These are phyloP conservation scores for Chaetomium cochliodes DNA, from an alignment of 495 filamentous ascomycete species.

Conservation along the genomic window DNA sequence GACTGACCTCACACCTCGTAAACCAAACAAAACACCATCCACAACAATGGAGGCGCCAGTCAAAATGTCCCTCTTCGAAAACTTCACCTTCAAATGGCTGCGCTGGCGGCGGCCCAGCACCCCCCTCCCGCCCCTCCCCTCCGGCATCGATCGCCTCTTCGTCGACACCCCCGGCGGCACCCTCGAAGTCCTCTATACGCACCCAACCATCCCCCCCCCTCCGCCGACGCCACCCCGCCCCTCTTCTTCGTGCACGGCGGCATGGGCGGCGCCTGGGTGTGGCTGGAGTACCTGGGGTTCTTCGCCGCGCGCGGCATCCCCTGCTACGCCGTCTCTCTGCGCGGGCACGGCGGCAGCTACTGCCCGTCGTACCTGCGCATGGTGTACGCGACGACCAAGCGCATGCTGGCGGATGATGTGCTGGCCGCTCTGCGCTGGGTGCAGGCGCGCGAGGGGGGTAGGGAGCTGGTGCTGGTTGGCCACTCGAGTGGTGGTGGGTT, in stretches of 20 bases:
- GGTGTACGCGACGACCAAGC: constrained; percentile 39
- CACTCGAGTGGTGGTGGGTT: constrained; percentile 51
- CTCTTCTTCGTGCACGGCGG: constrained; percentile 49
- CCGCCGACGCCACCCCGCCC: constrained; percentile 25
- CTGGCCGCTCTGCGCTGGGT: constrained; percentile 39
- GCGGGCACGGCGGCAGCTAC: constrained; percentile 53
- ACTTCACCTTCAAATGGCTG: constrained; percentile 35
- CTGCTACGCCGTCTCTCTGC: constrained; percentile 50
- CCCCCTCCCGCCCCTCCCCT: constrained; percentile 33
- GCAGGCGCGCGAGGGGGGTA: constrained; percentile 28
- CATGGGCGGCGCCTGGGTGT: constrained; percentile 51
- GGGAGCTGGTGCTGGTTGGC: constrained; percentile 45
- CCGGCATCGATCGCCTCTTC: constrained; percentile 33
- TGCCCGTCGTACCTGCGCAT: constrained; percentile 42
- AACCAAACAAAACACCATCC: not conserved
- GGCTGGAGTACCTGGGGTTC: constrained; percentile 46
- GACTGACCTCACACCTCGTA: not conserved
- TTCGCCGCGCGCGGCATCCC: constrained; percentile 41
- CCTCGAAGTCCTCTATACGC: constrained; percentile 43
- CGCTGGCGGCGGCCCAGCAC: constrained; percentile 27
- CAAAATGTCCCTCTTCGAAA: constrained; percentile 14
- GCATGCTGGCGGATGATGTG: constrained; percentile 46
- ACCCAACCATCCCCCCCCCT: constrained; percentile 11
- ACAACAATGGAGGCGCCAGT: not conserved
- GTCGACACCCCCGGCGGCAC: constrained; percentile 40